Conservation (phyloP, 306 rosid species). For the Rosa lucieae region DNA sequence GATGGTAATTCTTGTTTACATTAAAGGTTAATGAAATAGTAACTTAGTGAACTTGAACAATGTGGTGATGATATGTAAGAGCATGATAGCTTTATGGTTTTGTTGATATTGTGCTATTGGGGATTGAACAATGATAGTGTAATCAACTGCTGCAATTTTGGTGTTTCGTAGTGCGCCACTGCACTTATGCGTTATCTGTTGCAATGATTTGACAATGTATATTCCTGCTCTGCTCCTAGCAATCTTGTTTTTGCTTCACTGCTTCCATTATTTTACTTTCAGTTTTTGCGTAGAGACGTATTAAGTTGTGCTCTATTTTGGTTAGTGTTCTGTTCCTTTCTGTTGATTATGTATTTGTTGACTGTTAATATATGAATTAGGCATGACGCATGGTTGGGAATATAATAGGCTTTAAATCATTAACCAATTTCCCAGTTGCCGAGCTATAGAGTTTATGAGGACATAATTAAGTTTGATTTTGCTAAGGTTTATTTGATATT, state of each 20-base stretch:
- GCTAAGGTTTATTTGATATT: not conserved
- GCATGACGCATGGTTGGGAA: not conserved
- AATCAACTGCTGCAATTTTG: not conserved
- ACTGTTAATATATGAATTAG: not conserved
- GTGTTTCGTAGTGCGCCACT: too few species aligned
- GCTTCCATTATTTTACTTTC: not conserved
- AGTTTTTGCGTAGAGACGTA: not conserved
- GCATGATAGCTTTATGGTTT: not conserved
- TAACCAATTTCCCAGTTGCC: not conserved
- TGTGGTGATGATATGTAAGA: not conserved
- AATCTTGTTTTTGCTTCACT: not conserved
- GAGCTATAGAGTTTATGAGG: not conserved
- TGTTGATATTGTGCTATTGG: not conserved
- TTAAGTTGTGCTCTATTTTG: not conserved
- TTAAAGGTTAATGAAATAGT: too few species aligned
- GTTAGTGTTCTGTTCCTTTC: not conserved
- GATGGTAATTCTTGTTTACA: too few species aligned
- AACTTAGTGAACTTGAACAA: too few species aligned
- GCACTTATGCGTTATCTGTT: not conserved
- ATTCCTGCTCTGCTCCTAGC: not conserved
- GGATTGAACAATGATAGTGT: not conserved
- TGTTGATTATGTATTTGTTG: not conserved
- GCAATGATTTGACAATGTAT: too few species aligned
- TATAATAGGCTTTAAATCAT: not conserved
- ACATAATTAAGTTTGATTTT: not conserved